Evolutionary conservation across 169 alveolate genomes (phyloP).

Genomic region (Plasmodium vivax): DNA sequence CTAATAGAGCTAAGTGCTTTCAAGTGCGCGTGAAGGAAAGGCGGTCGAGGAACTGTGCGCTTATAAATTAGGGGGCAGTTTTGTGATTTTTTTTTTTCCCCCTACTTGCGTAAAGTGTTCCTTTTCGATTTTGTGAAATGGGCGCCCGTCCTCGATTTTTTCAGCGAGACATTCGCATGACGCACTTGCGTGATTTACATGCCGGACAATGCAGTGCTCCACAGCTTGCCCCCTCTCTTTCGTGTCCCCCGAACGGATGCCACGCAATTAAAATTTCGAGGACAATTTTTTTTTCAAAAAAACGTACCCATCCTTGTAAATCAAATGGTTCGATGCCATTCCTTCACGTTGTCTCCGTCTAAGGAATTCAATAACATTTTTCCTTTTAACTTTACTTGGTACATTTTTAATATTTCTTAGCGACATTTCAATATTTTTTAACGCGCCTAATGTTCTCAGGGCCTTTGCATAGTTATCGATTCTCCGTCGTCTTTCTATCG

Average conservation of each 20-base stretch:
- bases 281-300: neutral
- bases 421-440: neutral
- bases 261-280: neutral
- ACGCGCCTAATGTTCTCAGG: neutral
- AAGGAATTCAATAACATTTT: neutral
- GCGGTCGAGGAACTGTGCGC: neutral
- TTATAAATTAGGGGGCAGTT: neutral
- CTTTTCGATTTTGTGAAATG: neutral
- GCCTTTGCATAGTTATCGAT: constrained; percentile 10
- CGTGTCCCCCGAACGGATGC: neutral
- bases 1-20: constrained; percentile 30
- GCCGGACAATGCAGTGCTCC: neutral
- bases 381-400: constrained; percentile 17
- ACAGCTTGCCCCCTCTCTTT: neutral
- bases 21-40: constrained; percentile 19
- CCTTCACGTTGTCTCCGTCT: constrained; percentile 1
- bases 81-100: neutral
- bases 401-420: constrained; percentile 3
- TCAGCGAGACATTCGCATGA: neutral
- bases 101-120: neutral
- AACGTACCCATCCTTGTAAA: constrained; percentile 9
- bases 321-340: neutral
- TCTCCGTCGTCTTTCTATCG: constrained; percentile 14
- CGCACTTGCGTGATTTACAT: neutral
- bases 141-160: neutral